phyloP scores from a whole-genome alignment of 768 basidiomycete genomes.

The Coprinopsis sp. region DNA sequence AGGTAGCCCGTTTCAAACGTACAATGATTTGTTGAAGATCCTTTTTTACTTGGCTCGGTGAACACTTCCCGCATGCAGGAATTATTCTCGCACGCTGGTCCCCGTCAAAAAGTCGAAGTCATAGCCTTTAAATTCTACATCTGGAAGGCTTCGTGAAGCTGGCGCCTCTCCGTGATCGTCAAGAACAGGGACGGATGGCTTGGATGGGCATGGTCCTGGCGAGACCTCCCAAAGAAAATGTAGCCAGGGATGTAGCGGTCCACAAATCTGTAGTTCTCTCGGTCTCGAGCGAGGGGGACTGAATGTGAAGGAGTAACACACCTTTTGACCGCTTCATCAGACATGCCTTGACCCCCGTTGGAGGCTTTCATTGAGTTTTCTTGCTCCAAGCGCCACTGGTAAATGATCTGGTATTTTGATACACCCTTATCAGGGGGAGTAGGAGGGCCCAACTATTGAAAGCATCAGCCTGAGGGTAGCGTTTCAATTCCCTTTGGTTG shows the following conservation, averaged over 20 bases:
- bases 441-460: conserved; percentile 26
- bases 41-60: no score
- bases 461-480: conserved; percentile 1
- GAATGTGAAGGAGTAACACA: conserved; percentile 37
- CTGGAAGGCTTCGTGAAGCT: no score
- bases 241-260: conserved; percentile 66
- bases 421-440: conserved; percentile 19
- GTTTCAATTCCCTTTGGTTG: conserved; percentile 17
- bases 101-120: no score
- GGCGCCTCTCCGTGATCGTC: no score
- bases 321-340: conserved; percentile 68
- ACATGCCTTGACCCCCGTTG: conserved; percentile 88
- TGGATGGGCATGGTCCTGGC: neutral
- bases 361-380: conserved; percentile 82
- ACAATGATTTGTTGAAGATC: no score
- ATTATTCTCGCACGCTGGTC: no score
- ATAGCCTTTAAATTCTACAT: no score
- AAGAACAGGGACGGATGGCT: neutral
- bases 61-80: no score
- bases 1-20: no score
- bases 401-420: conserved; percentile 53
- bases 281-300: neutral
- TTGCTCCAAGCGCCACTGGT: conserved; percentile 86
- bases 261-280: conserved; percentile 49
- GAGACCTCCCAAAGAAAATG: conserved; percentile 13